Evolutionary conservation across 192 early-diverging fungal species (phyloP), one percentile per base, ranked within the genome.

Genomic region (Entomortierella chlamydospora): DNA sequence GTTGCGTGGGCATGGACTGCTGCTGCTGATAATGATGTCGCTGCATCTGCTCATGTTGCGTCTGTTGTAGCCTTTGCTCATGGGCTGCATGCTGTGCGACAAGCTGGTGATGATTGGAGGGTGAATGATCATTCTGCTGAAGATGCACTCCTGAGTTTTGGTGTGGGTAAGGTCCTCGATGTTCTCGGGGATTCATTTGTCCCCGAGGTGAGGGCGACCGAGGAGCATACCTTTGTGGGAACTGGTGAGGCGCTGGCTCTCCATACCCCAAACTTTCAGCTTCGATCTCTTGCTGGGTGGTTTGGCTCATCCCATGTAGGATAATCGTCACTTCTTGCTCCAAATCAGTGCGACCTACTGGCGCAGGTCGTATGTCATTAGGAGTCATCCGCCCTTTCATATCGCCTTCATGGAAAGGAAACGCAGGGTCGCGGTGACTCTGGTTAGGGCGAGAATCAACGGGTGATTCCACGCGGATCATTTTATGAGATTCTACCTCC

Each of bases 221-320:
- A 17, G 20, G 57, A 8, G 60, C 26, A 47, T 57, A 62, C 26
- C 54, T 49, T n/a, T 49, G 29, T 0, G 37, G 25, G n/a, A 57
- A 29, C 10, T 43, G 9, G 52, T 26, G 22, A 58, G 37, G 28
- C 4, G 56, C 25, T 28, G 66, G 47, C 45, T 53, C 57, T n/a
- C 25, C 45, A 8, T 53, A 47, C 20, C 34, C 51, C 26, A 56
- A 15, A 18, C 56, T 60, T 0, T 62, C 55, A 20, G 31, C 25
- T 39, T 72, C 55, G 29, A 29, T 31, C 30, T 63, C 55, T n/a
- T 64, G 69, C 15, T 56, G 61, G 11, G 56, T 61, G 1, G 22
- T 55, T 53, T 57, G 68, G 1, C 70, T 70, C 76, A 79, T 79
- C 4, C 56, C 58, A 39, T 70, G 76, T 25, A 79, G 39, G 22